These are phyloP conservation scores for Zoysia pacifica DNA, from an alignment of 176 grass and related monocot genomes.

Conservation along the genomic window DNA sequence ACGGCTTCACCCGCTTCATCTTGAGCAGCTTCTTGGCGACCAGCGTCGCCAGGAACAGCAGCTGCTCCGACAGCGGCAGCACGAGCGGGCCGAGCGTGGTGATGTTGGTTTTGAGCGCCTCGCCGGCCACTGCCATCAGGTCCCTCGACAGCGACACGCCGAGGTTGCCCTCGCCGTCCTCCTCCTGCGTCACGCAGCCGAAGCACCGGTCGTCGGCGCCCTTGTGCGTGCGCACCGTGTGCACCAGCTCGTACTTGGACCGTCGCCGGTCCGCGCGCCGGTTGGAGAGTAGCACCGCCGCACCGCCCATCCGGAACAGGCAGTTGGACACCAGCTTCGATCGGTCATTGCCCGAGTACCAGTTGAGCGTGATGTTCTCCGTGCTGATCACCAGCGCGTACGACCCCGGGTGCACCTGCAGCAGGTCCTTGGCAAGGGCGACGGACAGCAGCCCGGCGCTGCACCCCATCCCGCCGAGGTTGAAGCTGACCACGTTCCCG, in stretches of 20 bases:
- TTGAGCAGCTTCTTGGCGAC: constrained; percentile 60
- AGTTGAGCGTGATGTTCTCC: constrained; percentile 89
- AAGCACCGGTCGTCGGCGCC: constrained; percentile 83
- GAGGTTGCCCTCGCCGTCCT: constrained; percentile 52
- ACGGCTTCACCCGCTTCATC: constrained; percentile 85
- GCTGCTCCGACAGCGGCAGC: constrained; percentile 75
- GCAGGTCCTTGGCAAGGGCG: constrained; percentile 76
- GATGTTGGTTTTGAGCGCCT: constrained; percentile 90
- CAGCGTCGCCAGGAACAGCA: constrained; percentile 66
- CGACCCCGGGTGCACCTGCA: constrained; percentile 72
- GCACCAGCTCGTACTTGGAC: constrained; percentile 81
- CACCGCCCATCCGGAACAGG: constrained; percentile 85
- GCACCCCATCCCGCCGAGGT: constrained; percentile 89
- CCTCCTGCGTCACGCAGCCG: constrained; percentile 80
- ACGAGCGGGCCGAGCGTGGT: constrained; percentile 81
- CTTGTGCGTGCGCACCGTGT: constrained; percentile 83
- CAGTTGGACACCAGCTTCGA: constrained; percentile 81
- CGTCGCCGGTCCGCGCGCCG: constrained; percentile 47
- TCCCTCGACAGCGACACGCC: constrained; percentile 83
- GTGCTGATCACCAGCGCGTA: constrained; percentile 82
- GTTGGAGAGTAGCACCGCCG: constrained; percentile 79
- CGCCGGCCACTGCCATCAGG: constrained; percentile 79
- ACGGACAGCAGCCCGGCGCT: constrained; percentile 74
- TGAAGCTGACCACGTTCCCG: constrained; percentile 81
- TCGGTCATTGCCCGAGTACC: constrained; percentile 80